Percentiles rank a stretch among this genome's conserved stretches.
Conservation (phyloP, 208 protist genomes). For the Acanthamoeba royreba region DNA sequence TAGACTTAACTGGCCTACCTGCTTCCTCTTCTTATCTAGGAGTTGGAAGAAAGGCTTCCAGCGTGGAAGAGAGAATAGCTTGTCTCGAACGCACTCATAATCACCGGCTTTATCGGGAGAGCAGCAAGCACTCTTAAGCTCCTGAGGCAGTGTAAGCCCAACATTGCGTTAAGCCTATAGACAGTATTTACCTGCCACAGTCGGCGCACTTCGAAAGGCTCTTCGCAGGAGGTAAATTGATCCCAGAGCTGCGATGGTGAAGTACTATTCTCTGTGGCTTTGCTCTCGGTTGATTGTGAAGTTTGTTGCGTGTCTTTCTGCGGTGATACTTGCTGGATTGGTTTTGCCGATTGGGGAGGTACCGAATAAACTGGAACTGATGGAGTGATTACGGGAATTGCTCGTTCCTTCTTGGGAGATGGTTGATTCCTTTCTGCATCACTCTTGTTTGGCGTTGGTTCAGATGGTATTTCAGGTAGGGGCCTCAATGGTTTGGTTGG, state of each 20-base stretch:
- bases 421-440: too few species aligned
- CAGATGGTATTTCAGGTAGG: too few species aligned
- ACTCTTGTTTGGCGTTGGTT: too few species aligned
- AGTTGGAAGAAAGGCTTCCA: constrained; percentile 27
- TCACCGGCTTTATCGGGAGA: neutral
- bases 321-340: too few species aligned
- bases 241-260: neutral
- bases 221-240: neutral
- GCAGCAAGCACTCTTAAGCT: neutral
- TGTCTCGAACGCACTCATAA: neutral
- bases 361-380: too few species aligned
- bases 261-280: neutral
- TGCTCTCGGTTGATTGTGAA: neutral
- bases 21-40: neutral
- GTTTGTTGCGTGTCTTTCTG: too few species aligned
- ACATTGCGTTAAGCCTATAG: neutral
- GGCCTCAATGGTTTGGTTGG: too few species aligned
- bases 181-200: neutral
- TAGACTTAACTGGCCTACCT: neutral
- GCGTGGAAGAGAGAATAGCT: neutral
- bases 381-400: too few species aligned
- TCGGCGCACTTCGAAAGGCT: neutral
- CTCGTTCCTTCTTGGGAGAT: too few species aligned
- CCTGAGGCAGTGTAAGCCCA: neutral
- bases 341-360: too few species aligned